Evolutionary conservation across 2,329 filamentous ascomycete species (phyloP).

Genomic region (Apiospora aurea): DNA sequence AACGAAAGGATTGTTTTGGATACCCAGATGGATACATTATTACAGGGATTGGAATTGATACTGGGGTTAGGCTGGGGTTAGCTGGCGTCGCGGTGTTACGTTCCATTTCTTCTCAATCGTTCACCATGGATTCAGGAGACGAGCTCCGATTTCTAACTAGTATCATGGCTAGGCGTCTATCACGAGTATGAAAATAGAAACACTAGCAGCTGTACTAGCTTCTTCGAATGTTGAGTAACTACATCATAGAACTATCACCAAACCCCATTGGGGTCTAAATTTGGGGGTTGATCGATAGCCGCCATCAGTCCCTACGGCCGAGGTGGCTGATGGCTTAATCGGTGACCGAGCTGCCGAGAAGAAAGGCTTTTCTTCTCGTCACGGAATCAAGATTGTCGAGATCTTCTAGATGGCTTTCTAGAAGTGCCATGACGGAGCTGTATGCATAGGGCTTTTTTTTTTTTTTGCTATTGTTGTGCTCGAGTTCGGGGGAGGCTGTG

Average conservation of each 20-base stretch:
- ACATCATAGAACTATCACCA: not conserved
- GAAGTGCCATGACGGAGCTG: conserved; percentile 4
- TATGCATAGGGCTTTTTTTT: conserved; percentile 9
- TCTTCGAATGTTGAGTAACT: not conserved
- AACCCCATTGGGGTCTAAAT: not conserved
- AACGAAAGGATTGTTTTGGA: not conserved
- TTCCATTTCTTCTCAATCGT: not conserved
- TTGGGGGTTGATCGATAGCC: not conserved
- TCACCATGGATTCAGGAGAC: not conserved
- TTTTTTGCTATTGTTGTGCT: not conserved
- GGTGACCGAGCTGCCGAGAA: not conserved
- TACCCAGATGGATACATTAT: not conserved
- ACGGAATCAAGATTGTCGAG: not conserved
- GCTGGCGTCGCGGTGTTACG: conserved; percentile 6
- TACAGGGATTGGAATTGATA: not conserved
- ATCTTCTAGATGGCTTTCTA: not conserved
- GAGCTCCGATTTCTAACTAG: not conserved
- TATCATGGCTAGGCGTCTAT: not conserved
- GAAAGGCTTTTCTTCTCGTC: not conserved
- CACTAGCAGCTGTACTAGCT: not conserved
- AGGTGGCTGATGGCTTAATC: not conserved
- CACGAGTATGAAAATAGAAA: not conserved
- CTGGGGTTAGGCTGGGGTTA: not conserved
- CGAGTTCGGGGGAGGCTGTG: not conserved
- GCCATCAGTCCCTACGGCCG: not conserved